Evolutionary conservation across 1,139 yeast species (phyloP).

Genomic region (Debaryomycetaceae sp.): DNA sequence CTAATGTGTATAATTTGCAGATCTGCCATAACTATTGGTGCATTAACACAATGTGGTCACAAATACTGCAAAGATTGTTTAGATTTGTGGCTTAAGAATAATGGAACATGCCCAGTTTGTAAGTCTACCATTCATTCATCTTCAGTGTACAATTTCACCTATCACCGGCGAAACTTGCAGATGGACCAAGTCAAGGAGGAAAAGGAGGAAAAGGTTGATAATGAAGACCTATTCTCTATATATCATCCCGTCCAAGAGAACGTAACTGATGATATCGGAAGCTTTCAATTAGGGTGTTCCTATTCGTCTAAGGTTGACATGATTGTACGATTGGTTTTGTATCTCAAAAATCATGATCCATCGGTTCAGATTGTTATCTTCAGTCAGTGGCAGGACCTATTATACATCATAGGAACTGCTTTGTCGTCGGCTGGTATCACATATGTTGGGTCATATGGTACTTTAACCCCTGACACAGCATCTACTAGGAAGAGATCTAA

Average conservation of each 20-base stretch:
- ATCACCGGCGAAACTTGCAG: slow-evolving; percentile 43
- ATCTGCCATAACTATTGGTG: slow-evolving; percentile 63
- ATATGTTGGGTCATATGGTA: slow-evolving; percentile 43
- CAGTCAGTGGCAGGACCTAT: slow-evolving; percentile 82
- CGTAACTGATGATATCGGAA: slow-evolving; percentile 43
- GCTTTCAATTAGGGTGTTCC: slow-evolving; percentile 38
- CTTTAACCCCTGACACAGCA: slow-evolving; percentile 31
- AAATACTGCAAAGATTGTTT: slow-evolving; percentile 79
- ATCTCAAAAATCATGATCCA: slow-evolving; percentile 56
- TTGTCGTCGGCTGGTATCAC: slow-evolving; percentile 55
- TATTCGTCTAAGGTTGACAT: slow-evolving; percentile 86
- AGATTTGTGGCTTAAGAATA: slow-evolving; percentile 59
- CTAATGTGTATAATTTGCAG: slow-evolving; percentile 76
- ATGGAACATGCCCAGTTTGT: slow-evolving; percentile 75
- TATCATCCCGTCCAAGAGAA: slow-evolving; percentile 47
- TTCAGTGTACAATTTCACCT: slow-evolving; percentile 60
- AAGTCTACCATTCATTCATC: slow-evolving; percentile 42
- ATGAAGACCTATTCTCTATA: slow-evolving; percentile 32
- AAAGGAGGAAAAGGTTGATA: slow-evolving; percentile 10
- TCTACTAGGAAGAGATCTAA: slow-evolving; percentile 26
- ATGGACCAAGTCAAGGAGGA: slow-evolving; percentile 38
- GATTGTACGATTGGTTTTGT: slow-evolving; percentile 68
- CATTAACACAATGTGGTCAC: slow-evolving; percentile 87
- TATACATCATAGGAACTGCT: slow-evolving; percentile 66
- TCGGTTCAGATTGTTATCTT: slow-evolving; percentile 76